Evolutionary conservation across 805 yeast species (phyloP), one percentile per base, ranked within the genome.

Genomic region (Starmerella sirachaensis): DNA sequence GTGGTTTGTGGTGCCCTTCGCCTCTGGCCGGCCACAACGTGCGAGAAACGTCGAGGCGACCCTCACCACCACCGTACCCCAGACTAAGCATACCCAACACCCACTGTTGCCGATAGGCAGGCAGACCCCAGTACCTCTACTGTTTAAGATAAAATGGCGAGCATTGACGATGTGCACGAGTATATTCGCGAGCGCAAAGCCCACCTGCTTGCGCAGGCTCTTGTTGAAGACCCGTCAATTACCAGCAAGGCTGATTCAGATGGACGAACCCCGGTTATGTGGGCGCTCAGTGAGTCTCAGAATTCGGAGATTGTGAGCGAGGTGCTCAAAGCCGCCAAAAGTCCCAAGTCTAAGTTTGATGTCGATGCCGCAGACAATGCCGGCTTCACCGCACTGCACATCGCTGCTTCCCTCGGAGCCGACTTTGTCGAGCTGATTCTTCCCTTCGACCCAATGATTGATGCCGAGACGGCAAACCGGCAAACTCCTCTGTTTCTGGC

Each of bases 331-430:
- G 66, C 63, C 25, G 41, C 46, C 49, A 38, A 57, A 38, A 43
- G 55, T 37, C 40, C 54, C 42, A 27, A 39, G 24, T 14, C 37
- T 26, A 24, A 24, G 10, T 58, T 70, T 18, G 88, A 83, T 45
- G 55, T 84, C 10, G 91, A 84, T 53, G 80, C 77, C 3, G 50
- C 53, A 0, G 97, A 86, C 55, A 76, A 69, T 14, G 66, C 86
- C 9, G 93, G 93, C 0, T 86, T 94, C 94, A 78, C 88, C 0
- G 84, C 93, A 1, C 51, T 83, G 23, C 96, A 86, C 57, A 76
- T 88, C 36, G 84, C 91, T 0, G 69, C 80, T 0, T 71, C 94
- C 0, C 64, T 78, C 2, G 94, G 95, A 0, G 70, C 74, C 49
- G 66, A 77, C 7, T 49, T 83, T 3, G 62, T 68, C 8, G 44